Percentiles rank a stretch among this genome's conserved stretches.
Conservation (phyloP, 495 filamentous ascomycete genomes). For the Ramalina intermedia region DNA sequence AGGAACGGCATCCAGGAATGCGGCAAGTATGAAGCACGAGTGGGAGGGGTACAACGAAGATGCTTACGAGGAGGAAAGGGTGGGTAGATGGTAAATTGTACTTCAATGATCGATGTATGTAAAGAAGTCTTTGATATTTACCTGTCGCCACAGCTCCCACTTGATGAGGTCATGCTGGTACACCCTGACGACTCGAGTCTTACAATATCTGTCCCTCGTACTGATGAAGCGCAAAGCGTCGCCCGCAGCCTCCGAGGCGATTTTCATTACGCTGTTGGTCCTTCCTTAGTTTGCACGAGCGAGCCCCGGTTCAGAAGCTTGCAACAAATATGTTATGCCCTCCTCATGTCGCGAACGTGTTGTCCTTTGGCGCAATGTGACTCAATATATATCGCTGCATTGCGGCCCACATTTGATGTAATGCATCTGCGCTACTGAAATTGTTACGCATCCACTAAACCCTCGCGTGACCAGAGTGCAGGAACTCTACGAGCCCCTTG, state of each 20-base stretch:
- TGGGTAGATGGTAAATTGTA: background rate
- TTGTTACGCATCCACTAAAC: too few species aligned
- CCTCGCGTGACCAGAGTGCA: too few species aligned
- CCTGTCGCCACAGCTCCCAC: too few species aligned
- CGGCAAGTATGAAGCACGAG: conserved; percentile 7
- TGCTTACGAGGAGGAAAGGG: conserved; percentile 9
- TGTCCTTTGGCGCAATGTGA: conserved; percentile 64
- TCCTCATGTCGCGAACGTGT: conserved; percentile 41
- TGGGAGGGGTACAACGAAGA: conserved; percentile 12
- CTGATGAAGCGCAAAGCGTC: background rate
- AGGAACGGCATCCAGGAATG: background rate
- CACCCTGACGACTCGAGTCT: too few species aligned
- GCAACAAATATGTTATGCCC: conserved; percentile 45
- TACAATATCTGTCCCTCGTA: too few species aligned
- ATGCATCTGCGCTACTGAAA: too few species aligned
- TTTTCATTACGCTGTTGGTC: conserved; percentile 38
- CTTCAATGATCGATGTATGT: too few species aligned
- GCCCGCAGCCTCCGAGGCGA: conserved; percentile 17
- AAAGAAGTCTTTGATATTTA: too few species aligned
- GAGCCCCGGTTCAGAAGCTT: conserved; percentile 44
- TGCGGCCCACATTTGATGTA: too few species aligned
- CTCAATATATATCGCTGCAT: conserved; percentile 10
- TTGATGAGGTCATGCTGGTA: too few species aligned
- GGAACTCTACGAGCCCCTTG: conserved; percentile 13
- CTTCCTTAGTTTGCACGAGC: conserved; percentile 40